Conservation (phyloP, 371 early-diverging fungal genomes). For the Chytridium lagenaria region DNA sequence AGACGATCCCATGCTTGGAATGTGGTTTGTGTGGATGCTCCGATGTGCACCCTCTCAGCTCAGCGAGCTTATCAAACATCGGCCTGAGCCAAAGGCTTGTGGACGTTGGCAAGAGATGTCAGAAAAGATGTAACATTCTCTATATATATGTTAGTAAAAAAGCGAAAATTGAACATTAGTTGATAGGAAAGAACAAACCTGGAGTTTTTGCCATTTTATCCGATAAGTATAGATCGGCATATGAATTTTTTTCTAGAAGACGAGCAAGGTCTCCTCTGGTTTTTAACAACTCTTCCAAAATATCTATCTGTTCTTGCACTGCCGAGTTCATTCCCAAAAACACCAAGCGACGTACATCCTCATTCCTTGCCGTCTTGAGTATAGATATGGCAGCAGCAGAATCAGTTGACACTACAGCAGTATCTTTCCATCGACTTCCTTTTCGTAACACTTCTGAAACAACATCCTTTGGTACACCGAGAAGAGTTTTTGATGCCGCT, state of each 20-base stretch:
- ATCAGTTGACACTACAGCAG: slow-evolving; percentile 44
- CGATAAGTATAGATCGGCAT: slow-evolving; percentile 79
- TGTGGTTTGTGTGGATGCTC: slow-evolving; percentile 23
- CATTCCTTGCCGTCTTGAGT: slow-evolving; percentile 67
- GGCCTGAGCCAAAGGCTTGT: slow-evolving; percentile 51
- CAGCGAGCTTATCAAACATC: slow-evolving; percentile 25
- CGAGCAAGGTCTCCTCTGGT: slow-evolving; percentile 78
- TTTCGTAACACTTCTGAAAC: neutral
- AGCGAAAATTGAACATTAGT: slow-evolving; percentile 11
- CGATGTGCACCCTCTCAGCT: slow-evolving; percentile 35
- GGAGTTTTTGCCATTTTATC: slow-evolving; percentile 95
- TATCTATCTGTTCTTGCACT: slow-evolving; percentile 61
- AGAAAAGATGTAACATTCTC: slow-evolving; percentile 87
- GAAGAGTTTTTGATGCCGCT: slow-evolving; percentile 32
- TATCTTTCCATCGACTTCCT: slow-evolving; percentile 2
- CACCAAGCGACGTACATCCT: slow-evolving; percentile 69
- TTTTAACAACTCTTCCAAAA: slow-evolving; percentile 76
- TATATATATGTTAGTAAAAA: slow-evolving; percentile 21
- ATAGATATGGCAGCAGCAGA: slow-evolving; percentile 60
- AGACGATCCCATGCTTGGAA: slow-evolving; percentile 87
- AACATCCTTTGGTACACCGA: slow-evolving; percentile 40
- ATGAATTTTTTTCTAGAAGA: slow-evolving; percentile 79
- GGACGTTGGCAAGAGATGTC: slow-evolving; percentile 62
- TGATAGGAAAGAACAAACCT: slow-evolving; percentile 52
- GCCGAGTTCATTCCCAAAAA: slow-evolving; percentile 80